Conservation (phyloP, 2,329 filamentous ascomycete species). For the Apiospora saccharicola region DNA sequence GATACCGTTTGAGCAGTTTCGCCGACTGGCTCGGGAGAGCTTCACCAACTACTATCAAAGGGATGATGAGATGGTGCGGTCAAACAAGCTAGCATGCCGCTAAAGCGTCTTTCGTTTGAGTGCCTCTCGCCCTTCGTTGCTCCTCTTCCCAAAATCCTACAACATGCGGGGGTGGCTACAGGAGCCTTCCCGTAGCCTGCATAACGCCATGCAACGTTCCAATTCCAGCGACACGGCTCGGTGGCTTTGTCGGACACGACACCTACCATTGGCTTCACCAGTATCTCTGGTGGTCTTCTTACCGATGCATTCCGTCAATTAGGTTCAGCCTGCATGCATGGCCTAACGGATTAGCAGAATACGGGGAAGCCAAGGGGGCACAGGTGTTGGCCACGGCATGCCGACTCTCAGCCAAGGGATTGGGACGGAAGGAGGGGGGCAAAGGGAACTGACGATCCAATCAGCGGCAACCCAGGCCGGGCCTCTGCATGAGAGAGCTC, state of each 20-base stretch:
- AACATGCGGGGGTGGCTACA: background rate
- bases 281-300: background rate
- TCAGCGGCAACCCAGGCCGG: background rate
- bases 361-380: conserved; percentile 6
- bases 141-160: background rate
- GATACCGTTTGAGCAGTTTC: background rate
- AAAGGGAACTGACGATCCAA: background rate
- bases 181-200: background rate
- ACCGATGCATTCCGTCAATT: background rate
- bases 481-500: background rate
- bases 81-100: background rate
- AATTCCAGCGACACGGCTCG: background rate
- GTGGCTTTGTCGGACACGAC: background rate
- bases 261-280: background rate
- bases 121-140: background rate
- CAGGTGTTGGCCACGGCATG: background rate
- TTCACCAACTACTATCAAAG: background rate
- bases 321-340: background rate
- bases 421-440: background rate
- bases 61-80: background rate
- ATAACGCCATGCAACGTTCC: conserved; percentile 16
- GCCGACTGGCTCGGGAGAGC: background rate
- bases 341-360: background rate
- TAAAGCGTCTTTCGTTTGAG: background rate
- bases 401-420: background rate